A percentile compares a stretch with the other conserved stretches of the same genome.
These are phyloP conservation scores for Nannochloris sp. DNA, from an alignment of 139 green algal species.

Conservation along the genomic window DNA sequence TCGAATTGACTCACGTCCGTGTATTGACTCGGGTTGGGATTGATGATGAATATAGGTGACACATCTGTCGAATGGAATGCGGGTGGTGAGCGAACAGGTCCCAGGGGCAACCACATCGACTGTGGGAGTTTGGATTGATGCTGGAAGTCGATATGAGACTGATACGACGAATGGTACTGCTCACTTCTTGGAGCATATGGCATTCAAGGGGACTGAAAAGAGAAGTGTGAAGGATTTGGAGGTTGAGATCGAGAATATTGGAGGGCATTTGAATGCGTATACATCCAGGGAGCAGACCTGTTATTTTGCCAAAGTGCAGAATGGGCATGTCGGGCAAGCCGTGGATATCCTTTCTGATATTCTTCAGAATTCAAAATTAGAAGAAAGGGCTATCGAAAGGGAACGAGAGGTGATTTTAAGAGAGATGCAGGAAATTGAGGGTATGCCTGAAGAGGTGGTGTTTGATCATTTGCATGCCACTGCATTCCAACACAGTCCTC, in stretches of 20 bases:
- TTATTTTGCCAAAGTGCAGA: conserved; percentile 78
- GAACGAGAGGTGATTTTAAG: conserved; percentile 93
- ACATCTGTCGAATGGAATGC: conserved; percentile 80
- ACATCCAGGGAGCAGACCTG: conserved; percentile 92
- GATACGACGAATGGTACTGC: conserved; percentile 87
- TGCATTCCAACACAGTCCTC: conserved; percentile 91
- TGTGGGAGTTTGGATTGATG: conserved; percentile 96
- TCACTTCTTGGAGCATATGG: conserved; percentile 99
- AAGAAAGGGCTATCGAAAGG: conserved; percentile 73
- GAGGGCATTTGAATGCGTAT: conserved; percentile 96
- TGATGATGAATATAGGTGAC: conserved; percentile 61
- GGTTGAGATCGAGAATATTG: conserved; percentile 97
- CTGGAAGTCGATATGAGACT: conserved; percentile 88
- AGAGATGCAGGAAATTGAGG: conserved; percentile 88
- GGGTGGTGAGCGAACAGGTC: conserved; percentile 82
- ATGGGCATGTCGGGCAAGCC: conserved; percentile 79
- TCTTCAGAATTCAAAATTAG: conserved; percentile 85
- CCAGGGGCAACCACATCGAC: conserved; percentile 82
- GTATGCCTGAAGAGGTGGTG: conserved; percentile 74
- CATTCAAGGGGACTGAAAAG: conserved; percentile 95
- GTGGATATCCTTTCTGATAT: conserved; percentile 95
- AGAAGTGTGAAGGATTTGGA: conserved; percentile 78
- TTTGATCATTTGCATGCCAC: conserved; percentile 99
- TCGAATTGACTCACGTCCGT: neutral
- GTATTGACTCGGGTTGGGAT: neutral